Evolutionary conservation across 2,329 filamentous ascomycete genomes (phyloP), one percentile per base, ranked within the genome.

Genomic region (Malbranchea cinnamomea): DNA sequence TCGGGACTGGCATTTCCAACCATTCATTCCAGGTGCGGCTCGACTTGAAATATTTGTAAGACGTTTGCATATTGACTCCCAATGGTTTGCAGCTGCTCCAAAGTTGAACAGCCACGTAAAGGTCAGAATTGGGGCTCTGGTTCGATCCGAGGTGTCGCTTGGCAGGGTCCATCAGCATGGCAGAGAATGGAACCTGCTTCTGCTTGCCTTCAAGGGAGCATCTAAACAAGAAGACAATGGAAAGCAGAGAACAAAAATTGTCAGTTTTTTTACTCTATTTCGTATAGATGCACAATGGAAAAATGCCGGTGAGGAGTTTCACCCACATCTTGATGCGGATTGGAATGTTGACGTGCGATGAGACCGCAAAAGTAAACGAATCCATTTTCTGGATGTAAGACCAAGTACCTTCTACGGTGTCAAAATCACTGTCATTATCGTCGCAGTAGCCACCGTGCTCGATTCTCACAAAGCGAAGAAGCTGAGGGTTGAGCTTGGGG

Each of bases 61-160:
- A 71, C 2, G 89, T 98, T 53, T 95, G 87, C 7, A 91, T 70
- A 0, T 84, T 80, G 1, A 95, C 81, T 0, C 85, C 91, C 42
- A 98, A 61, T 20, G 87, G 84, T 52, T 98, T 98, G 16, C 85
- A 94, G 46, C 91, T 84, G 8, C 85, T 82, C 78, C 87, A 98
- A 46, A 95, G 69, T 54, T 95, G 89, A 6, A 78, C 79, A 1
- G 85, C 94, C 28, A 92, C 76, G 49, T 87, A 94, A 27, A 98
- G 74, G 52, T 98, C 89, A 15, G 84, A 94, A 49, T 78, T 63
- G 1, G 77, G 63, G 53, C 80, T 84, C 38, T 75, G 71, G 46
- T 87, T 89, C 12, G 87, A 93, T 29, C 83, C 87, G 32, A 89
- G 68, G 50, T 95, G 80, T 40, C 84, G 74, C 17, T 95, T 65